These are phyloP conservation scores for Ogataea polymorpha DNA, from an alignment of 805 yeast genomes.

Conservation along the genomic window DNA sequence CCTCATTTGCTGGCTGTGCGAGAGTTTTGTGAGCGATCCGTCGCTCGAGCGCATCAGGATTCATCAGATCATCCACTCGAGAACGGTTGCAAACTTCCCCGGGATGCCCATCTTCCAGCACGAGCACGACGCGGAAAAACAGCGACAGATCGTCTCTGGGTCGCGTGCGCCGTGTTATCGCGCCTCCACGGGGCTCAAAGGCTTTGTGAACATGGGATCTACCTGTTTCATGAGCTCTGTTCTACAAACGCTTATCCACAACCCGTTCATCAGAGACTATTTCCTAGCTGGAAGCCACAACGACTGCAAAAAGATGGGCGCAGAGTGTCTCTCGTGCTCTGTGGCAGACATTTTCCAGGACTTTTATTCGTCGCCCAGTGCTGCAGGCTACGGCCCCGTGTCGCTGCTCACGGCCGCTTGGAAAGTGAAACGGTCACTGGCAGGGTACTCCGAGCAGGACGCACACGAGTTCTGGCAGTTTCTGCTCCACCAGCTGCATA, in stretches of 20 bases:
- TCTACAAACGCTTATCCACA: constrained; percentile 86
- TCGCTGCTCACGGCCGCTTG: constrained; percentile 81
- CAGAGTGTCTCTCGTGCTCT: constrained; percentile 78
- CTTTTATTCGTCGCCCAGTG: constrained; percentile 61
- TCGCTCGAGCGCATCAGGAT: constrained; percentile 51
- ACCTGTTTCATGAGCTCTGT: constrained; percentile 96
- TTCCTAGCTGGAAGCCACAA: constrained; percentile 74
- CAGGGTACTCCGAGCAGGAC: constrained; percentile 97
- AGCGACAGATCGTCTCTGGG: constrained; percentile 28
- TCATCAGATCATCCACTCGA: constrained; percentile 23
- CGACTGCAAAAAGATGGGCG: constrained; percentile 41
- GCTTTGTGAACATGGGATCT: constrained; percentile 91
- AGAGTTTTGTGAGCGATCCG: constrained; percentile 63
- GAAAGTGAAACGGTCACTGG: constrained; percentile 78
- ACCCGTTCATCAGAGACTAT: constrained; percentile 78
- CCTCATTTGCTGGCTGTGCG: constrained; percentile 77
- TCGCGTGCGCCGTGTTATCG: constrained; percentile 45
- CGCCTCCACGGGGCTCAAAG: constrained; percentile 77
- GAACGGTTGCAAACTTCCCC: constrained; percentile 21
- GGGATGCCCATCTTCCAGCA: constrained; percentile 32
- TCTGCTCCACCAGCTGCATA: constrained; percentile 78
- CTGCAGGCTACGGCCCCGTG: constrained; percentile 77
- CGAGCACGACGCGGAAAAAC: constrained; percentile 26
- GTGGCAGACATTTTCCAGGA: constrained; percentile 74
- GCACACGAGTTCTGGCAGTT: constrained; percentile 99